Evolutionary conservation across 768 basidiomycete species (phyloP).

Genomic region (Calocera viscosa): DNA sequence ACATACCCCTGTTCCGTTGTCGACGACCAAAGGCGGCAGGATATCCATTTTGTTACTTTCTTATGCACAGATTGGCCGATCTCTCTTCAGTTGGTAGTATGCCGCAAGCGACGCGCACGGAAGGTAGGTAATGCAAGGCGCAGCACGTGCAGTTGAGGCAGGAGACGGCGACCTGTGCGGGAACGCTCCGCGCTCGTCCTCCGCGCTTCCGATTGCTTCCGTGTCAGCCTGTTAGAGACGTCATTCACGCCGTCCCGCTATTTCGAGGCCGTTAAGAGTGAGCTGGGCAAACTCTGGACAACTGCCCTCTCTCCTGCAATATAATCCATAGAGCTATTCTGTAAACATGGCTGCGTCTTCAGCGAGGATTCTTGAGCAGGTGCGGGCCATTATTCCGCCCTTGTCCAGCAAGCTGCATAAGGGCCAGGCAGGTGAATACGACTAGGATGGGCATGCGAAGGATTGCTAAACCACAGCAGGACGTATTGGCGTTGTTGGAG

Average conservation of each 20-base stretch:
- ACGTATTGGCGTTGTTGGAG: conserved; percentile 85
- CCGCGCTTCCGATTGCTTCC: background rate
- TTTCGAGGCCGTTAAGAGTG: background rate
- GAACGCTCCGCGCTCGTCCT: background rate
- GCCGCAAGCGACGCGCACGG: background rate
- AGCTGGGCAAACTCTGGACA: background rate
- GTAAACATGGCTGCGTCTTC: conserved; percentile 22
- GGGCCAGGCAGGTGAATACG: conserved; percentile 68
- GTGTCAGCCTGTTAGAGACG: background rate
- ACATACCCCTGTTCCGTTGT: conserved; percentile 79
- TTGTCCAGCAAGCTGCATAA: conserved; percentile 82
- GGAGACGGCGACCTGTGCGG: background rate
- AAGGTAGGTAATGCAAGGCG: background rate
- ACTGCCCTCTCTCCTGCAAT: background rate
- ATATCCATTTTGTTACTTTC: conserved; percentile 7
- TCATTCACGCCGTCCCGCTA: no score
- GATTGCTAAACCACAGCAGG: conserved; percentile 33
- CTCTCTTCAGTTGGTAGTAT: background rate
- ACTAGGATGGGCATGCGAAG: background rate
- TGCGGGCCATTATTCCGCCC: conserved; percentile 79
- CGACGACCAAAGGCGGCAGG: conserved; percentile 55
- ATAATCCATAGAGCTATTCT: conserved; percentile 5
- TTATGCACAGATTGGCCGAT: background rate
- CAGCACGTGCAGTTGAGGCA: conserved; percentile 7
- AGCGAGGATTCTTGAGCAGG: conserved; percentile 49